Conservation (phyloP, 1,139 yeast genomes). For the Kodamaea fungicola region DNA sequence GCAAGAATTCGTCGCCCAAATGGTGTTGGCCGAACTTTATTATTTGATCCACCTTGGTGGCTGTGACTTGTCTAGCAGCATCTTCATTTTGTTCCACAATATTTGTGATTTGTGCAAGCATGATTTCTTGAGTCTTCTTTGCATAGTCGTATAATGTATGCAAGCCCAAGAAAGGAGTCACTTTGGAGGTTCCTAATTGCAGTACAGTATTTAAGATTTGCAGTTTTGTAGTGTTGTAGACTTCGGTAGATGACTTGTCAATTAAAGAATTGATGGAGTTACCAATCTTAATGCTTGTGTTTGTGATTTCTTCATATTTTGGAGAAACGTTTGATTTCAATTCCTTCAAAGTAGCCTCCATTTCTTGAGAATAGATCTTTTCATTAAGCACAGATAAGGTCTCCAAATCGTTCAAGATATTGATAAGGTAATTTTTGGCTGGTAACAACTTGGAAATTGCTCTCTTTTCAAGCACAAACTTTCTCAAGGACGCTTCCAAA, state of each 20-base stretch:
- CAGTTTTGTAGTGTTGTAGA: slow-evolving; percentile 59
- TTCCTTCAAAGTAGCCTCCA: slow-evolving; percentile 42
- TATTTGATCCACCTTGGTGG: slow-evolving; percentile 58
- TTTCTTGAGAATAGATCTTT: slow-evolving; percentile 49
- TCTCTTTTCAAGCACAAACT: slow-evolving; percentile 84
- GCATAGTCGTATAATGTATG: slow-evolving; percentile 72
- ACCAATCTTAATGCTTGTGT: slow-evolving; percentile 50
- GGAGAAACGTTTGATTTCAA: slow-evolving; percentile 57
- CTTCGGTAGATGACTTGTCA: slow-evolving; percentile 56
- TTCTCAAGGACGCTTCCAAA: slow-evolving; percentile 79
- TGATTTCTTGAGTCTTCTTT: slow-evolving; percentile 59
- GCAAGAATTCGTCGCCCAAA: slow-evolving; percentile 57
- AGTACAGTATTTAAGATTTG: slow-evolving; percentile 53
- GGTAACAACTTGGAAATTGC: slow-evolving; percentile 88
- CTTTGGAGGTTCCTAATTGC: slow-evolving; percentile 55
- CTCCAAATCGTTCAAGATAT: slow-evolving; percentile 64
- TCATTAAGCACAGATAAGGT: slow-evolving; percentile 61
- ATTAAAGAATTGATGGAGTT: slow-evolving; percentile 61
- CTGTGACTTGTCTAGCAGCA: slow-evolving; percentile 60
- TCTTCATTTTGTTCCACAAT: slow-evolving; percentile 67
- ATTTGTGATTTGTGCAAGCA: slow-evolving; percentile 60
- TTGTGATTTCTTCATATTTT: slow-evolving; percentile 51
- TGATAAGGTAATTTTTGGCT: slow-evolving; percentile 77
- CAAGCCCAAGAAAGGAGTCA: slow-evolving; percentile 59
- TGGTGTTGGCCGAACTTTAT: slow-evolving; percentile 58